These are phyloP conservation scores for Otatea glauca DNA, from an alignment of 176 grass and related monocot genomes.

Conservation along the genomic window DNA sequence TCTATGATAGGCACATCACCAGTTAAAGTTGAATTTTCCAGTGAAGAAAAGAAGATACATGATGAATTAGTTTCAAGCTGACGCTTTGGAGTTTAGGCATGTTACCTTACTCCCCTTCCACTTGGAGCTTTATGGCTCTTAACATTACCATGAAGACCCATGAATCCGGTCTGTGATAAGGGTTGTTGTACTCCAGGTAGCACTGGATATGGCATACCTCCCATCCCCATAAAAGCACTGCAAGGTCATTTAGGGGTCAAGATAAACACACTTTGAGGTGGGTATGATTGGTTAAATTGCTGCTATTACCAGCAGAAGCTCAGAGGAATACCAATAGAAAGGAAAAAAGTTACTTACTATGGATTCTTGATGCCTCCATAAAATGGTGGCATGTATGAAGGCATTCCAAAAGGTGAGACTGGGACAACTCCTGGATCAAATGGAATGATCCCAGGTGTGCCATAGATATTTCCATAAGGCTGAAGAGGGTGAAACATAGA, in stretches of 20 bases:
- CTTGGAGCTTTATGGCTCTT: slow-evolving; percentile 2
- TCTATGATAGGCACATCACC: not conserved
- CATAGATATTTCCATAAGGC: slow-evolving; percentile 42
- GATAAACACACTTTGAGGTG: not conserved
- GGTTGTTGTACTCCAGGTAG: slow-evolving; percentile 5
- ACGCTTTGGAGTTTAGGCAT: not conserved
- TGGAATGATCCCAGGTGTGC: slow-evolving; percentile 28
- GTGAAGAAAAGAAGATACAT: not conserved
- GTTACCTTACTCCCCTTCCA: slow-evolving; percentile 37
- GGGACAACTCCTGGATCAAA: slow-evolving; percentile 35
- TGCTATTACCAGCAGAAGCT: not conserved
- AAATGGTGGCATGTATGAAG: slow-evolving; percentile 36
- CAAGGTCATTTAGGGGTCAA: slow-evolving; percentile 20
- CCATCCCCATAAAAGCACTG: slow-evolving; percentile 34
- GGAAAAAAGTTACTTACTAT: slow-evolving; percentile 33
- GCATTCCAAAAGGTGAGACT: slow-evolving; percentile 24
- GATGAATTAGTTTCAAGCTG: not conserved
- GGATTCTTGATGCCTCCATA: slow-evolving; percentile 32
- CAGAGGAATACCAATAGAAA: not conserved
- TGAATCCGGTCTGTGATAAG: slow-evolving; percentile 15
- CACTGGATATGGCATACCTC: slow-evolving; percentile 29
- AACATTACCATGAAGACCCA: slow-evolving; percentile 10
- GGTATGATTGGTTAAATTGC: not conserved
- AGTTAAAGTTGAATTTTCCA: not conserved
- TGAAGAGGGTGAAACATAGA: slow-evolving; percentile 6